Conservation (phyloP, 306 rosid genomes). For the Cucurbita moschata region DNA sequence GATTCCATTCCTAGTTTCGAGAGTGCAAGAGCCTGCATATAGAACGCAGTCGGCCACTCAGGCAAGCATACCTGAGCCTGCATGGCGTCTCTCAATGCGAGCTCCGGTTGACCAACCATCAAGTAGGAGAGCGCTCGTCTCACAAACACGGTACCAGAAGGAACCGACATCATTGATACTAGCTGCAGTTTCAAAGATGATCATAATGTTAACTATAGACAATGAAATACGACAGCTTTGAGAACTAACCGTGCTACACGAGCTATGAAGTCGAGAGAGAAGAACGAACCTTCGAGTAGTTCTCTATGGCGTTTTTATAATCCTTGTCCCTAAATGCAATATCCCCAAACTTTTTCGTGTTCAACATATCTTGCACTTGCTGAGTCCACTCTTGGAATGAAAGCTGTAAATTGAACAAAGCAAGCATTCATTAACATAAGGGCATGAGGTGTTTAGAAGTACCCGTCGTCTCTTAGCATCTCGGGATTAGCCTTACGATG, state of each 20-base stretch:
- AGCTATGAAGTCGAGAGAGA: neutral
- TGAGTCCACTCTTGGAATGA: constrained; percentile 99
- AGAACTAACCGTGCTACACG: neutral
- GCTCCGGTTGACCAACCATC: constrained; percentile 77
- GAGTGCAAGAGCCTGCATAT: constrained; percentile 83
- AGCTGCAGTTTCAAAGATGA: constrained; percentile 27
- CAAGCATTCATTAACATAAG: neutral
- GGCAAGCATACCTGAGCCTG: constrained; percentile 92
- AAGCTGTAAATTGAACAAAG: constrained; percentile 34
- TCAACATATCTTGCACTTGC: constrained; percentile 90
- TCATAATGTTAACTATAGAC: neutral
- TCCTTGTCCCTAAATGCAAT: constrained; percentile 93
- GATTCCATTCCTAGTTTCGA: constrained; percentile 96
- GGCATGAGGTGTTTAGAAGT: no score
- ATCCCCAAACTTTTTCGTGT: constrained; percentile 85
- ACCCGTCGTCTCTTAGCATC: no score
- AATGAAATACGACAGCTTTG: neutral
- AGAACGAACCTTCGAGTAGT: constrained; percentile 66
- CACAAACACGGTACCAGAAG: constrained; percentile 73
- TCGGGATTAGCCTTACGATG: no score
- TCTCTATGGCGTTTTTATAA: constrained; percentile 82
- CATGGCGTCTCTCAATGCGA: constrained; percentile 83
- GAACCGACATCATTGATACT: constrained; percentile 63
- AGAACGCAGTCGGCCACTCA: constrained; percentile 97
- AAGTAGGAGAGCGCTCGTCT: constrained; percentile 78